Percentiles rank a stretch among this genome's conserved stretches.
phyloP scores from a whole-genome alignment of 208 protist genomes.

The Trypanosomatidae sp. region DNA sequence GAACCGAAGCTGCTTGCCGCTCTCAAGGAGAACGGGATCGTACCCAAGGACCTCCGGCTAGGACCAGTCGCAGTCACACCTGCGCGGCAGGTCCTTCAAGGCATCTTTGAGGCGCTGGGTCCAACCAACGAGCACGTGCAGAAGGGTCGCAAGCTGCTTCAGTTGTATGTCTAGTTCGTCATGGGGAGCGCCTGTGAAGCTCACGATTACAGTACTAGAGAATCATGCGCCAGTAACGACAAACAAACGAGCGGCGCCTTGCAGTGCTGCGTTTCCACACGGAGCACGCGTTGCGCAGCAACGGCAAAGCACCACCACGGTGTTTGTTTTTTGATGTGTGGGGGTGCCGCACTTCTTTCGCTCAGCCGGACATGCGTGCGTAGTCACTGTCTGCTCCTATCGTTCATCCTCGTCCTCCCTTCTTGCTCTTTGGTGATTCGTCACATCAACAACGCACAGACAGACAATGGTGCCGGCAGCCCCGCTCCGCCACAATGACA shows the following conservation, averaged over 20 bases:
- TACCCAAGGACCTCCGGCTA: conserved; percentile 50
- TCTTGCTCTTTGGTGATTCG: neutral
- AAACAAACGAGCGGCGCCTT: neutral
- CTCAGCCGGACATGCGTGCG: neutral
- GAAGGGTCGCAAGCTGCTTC: conserved; percentile 63
- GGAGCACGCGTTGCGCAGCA: neutral
- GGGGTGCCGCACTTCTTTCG: neutral
- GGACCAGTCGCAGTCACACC: conserved; percentile 57
- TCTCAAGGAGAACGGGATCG: conserved; percentile 61
- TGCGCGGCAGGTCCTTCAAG: conserved; percentile 56
- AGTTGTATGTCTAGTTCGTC: conserved; percentile 53
- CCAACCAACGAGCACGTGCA: conserved; percentile 64
- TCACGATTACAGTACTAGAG: neutral
- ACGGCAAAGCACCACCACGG: neutral
- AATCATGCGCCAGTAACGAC: neutral
- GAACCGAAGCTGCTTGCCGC: conserved; percentile 75
- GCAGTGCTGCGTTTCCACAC: neutral
- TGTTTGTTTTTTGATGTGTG: neutral
- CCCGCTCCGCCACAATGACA: neutral
- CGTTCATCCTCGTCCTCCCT: too few species aligned
- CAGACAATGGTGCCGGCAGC: neutral
- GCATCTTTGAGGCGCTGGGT: conserved; percentile 78
- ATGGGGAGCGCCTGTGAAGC: neutral
- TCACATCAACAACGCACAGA: neutral
- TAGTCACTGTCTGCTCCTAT: neutral